Percentiles rank a stretch among this genome's conserved stretches.
Evolutionary conservation across 441 rosid species (phyloP).

Genomic region (Bruguiera hainesii): DNA sequence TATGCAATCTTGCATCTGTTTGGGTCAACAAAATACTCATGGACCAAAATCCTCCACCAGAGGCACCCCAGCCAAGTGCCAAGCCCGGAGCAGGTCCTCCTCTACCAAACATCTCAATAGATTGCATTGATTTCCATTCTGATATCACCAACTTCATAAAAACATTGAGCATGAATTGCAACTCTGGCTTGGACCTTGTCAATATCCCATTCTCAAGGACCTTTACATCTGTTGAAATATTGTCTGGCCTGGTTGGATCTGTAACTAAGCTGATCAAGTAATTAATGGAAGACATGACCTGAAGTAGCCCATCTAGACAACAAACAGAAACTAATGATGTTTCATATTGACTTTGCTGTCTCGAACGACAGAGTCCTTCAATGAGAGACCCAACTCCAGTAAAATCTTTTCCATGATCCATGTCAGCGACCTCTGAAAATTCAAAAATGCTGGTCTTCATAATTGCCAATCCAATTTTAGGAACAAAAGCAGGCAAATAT

Average conservation of each 20-base stretch:
- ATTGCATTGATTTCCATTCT: constrained; percentile 57
- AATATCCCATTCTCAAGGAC: constrained; percentile 66
- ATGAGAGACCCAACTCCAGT: constrained; percentile 44
- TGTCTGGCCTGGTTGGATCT: constrained; percentile 31
- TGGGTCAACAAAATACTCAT: constrained; percentile 55
- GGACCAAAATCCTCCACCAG: constrained; percentile 92
- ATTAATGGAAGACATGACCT: constrained; percentile 42
- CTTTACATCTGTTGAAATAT: constrained; percentile 45
- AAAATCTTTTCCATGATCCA: constrained; percentile 31
- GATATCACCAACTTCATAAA: constrained; percentile 48
- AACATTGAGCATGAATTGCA: constrained; percentile 41
- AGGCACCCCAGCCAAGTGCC: constrained; percentile 92
- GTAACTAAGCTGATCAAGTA: constrained; percentile 54
- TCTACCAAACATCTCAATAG: constrained; percentile 69
- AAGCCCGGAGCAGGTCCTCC: constrained; percentile 92
- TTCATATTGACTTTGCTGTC: constrained; percentile 45
- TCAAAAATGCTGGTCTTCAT: constrained; percentile 55
- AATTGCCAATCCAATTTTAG: constrained; percentile 73
- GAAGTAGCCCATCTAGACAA: constrained; percentile 64
- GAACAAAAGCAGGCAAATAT: constrained; percentile 89
- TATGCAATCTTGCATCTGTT: constrained; percentile 57
- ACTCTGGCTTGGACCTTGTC: constrained; percentile 42
- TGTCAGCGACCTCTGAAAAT: constrained; percentile 24
- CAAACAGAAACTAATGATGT: constrained; percentile 65
- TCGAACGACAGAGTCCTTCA: constrained; percentile 50